Conservation (phyloP, 1,139 yeast species). For the Suhomyces terraborum region DNA sequence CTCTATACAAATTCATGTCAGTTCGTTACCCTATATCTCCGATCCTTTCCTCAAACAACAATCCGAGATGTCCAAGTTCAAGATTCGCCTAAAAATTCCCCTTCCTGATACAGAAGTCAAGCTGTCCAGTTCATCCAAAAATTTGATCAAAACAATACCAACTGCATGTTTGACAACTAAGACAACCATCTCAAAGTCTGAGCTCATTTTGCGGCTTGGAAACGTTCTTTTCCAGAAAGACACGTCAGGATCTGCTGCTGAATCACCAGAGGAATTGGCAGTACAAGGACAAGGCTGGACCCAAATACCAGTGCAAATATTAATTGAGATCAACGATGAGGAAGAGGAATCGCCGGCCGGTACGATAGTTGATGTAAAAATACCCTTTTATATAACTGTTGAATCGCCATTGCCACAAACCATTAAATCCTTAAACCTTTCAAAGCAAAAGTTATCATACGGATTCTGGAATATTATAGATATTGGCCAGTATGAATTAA, state of each 20-base stretch:
- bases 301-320: constrained; percentile 31
- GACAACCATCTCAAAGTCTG: constrained; percentile 36
- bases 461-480: constrained; percentile 39
- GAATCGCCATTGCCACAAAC: constrained; percentile 29
- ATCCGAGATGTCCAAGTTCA: constrained; percentile 14
- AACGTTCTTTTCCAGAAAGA: constrained; percentile 14
- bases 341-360: neutral
- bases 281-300: constrained; percentile 39
- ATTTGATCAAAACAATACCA: constrained; percentile 32
- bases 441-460: constrained; percentile 26
- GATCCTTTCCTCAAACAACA: constrained; percentile 15
- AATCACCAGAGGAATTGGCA: constrained; percentile 24
- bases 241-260: constrained; percentile 12
- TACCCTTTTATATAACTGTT: constrained; percentile 37
- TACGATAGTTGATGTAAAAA: constrained; percentile 14
- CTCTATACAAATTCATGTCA: constrained; percentile 20
- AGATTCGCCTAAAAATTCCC: constrained; percentile 29
- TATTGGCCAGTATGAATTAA: constrained; percentile 18
- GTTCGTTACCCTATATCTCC: constrained; percentile 22
- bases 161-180: constrained; percentile 34
- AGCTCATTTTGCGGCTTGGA: constrained; percentile 33
- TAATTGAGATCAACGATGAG: constrained; percentile 12
- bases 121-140: constrained; percentile 17
- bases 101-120: constrained; percentile 25
- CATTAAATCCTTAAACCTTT: constrained; percentile 21